Evolutionary conservation across 1,284 basidiomycete genomes (phyloP).

Genomic region (Leccinum ponderosum): DNA sequence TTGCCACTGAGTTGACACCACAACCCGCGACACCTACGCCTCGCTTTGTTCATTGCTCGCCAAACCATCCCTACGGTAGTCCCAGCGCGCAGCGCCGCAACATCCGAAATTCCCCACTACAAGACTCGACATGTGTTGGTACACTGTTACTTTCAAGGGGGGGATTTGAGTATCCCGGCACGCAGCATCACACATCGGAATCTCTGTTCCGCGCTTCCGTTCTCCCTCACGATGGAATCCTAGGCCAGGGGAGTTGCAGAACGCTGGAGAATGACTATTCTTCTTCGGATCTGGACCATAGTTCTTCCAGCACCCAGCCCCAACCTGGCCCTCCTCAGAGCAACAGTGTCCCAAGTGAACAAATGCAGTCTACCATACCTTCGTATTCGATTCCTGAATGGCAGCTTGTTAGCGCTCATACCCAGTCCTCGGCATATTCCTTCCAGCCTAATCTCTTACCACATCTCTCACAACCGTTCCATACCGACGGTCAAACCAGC

Average conservation of each 20-base stretch:
- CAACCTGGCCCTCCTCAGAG: background rate
- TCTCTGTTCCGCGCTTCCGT: background rate
- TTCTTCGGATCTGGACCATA: slow-evolving; percentile 5
- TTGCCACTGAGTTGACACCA: background rate
- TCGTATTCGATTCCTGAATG: slow-evolving; percentile 3
- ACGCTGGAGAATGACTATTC: background rate
- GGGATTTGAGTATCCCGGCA: background rate
- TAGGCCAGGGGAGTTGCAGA: background rate
- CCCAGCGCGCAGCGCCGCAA: background rate
- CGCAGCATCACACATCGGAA: slow-evolving; percentile 1
- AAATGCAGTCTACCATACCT: background rate
- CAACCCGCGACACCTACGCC: background rate
- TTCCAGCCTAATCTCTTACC: background rate
- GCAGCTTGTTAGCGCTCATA: slow-evolving; percentile 6
- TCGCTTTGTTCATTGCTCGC: slow-evolving; percentile 4
- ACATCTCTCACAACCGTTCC: slow-evolving; percentile 1
- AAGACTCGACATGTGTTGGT: background rate
- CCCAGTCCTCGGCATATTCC: slow-evolving; percentile 2
- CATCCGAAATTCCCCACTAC: slow-evolving; percentile 4
- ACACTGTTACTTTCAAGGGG: background rate
- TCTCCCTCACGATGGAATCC: background rate
- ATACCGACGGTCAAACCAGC: slow-evolving; percentile 3
- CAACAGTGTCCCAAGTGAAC: slow-evolving; percentile 2
- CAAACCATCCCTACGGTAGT: background rate
- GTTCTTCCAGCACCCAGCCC: slow-evolving; percentile 1